These are phyloP conservation scores for Citropsis articulata DNA, from an alignment of 345 rosid species.

Conservation along the genomic window DNA sequence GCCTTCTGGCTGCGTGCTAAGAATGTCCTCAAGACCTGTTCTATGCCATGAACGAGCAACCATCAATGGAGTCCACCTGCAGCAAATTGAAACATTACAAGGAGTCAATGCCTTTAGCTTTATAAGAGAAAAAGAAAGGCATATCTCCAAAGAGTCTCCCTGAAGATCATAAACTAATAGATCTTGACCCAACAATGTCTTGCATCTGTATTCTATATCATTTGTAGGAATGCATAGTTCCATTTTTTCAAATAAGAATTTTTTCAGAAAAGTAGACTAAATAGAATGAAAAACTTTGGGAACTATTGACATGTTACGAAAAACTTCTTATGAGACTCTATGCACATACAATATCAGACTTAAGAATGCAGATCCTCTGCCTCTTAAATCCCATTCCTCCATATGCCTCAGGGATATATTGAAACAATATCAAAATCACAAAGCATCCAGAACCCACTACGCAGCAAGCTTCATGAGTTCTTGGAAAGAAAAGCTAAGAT, in stretches of 20 bases:
- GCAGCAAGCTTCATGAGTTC: neutral
- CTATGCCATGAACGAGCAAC: slow-evolving; percentile 95
- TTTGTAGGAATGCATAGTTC: neutral
- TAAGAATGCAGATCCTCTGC: neutral
- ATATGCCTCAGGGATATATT: neutral
- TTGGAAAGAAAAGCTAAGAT: neutral
- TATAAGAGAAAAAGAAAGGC: neutral
- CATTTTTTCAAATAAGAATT: neutral
- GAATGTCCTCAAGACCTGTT: slow-evolving; percentile 73
- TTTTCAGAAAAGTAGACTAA: neutral
- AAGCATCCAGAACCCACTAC: neutral
- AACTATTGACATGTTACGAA: neutral
- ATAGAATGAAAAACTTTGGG: neutral
- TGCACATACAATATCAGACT: neutral
- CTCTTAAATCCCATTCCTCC: neutral
- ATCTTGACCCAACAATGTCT: neutral
- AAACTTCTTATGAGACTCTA: neutral
- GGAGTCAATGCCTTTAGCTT: slow-evolving; percentile 6
- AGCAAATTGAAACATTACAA: slow-evolving; percentile 17
- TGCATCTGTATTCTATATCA: neutral
- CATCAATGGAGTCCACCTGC: slow-evolving; percentile 90
- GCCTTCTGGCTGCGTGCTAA: slow-evolving; percentile 42
- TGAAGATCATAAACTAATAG: neutral
- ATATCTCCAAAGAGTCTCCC: neutral
- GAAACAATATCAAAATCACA: neutral